Conservation (phyloP, 164 flowering plant genomes). For the Magnolia changhungtana region DNA sequence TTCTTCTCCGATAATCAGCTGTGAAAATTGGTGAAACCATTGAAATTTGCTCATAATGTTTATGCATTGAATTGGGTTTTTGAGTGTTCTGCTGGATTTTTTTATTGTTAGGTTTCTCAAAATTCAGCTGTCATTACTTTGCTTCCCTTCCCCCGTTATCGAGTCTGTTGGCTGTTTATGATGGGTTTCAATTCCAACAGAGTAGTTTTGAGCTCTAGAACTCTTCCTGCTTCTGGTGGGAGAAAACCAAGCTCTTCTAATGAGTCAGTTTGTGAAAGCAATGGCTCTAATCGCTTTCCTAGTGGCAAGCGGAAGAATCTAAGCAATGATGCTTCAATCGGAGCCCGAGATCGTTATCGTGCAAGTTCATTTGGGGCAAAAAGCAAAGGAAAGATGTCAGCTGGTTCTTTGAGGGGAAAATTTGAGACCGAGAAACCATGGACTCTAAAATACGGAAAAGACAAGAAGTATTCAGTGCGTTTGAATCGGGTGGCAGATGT, state of each 20-base stretch:
- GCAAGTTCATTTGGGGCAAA: not conserved
- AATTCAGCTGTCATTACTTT: not conserved
- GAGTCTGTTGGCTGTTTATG: not conserved
- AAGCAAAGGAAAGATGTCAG: not conserved
- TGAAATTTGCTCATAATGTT: not conserved
- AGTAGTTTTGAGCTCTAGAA: not conserved
- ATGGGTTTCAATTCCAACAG: slow-evolving; percentile 7
- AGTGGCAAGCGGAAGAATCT: slow-evolving; percentile 8
- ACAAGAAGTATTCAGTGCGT: not conserved
- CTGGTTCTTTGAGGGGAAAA: not conserved
- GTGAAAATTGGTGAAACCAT: not conserved
- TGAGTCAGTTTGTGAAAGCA: not conserved
- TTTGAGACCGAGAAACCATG: not conserved
- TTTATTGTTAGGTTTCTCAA: not conserved
- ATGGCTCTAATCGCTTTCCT: not conserved
- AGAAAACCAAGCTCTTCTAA: not conserved
- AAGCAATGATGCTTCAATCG: not conserved
- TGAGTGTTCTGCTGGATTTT: not conserved
- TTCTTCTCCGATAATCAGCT: not conserved
- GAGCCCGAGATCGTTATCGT: not conserved
- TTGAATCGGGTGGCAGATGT: not conserved
- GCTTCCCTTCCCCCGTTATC: not conserved
- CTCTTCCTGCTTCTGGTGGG: not conserved
- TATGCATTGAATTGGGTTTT: not conserved
- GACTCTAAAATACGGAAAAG: slow-evolving; percentile 6